Percentiles rank a stretch among this genome's conserved stretches.
These are phyloP conservation scores for Echria macrotheca DNA, from an alignment of 495 filamentous ascomycete genomes.

Conservation along the genomic window DNA sequence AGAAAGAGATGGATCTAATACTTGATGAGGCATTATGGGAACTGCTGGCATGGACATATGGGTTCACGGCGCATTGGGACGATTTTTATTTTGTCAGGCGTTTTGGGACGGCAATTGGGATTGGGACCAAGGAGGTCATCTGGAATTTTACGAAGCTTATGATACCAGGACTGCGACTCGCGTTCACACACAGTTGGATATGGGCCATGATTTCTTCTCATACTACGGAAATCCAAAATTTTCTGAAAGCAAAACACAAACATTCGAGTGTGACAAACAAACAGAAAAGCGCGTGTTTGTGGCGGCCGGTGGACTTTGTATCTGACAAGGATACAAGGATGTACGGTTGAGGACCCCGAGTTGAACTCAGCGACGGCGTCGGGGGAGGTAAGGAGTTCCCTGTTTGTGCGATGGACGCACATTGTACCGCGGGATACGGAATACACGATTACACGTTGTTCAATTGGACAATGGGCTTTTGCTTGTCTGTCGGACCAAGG, in stretches of 20 bases:
- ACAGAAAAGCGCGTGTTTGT: too few relatives aligned
- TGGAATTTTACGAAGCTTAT: constrained; percentile 6
- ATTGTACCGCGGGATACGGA: too few relatives aligned
- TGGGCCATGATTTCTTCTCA: not conserved
- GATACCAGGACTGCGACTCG: constrained; percentile 4
- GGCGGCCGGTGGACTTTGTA: too few relatives aligned
- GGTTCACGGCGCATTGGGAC: not conserved
- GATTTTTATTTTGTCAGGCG: not conserved
- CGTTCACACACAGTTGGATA: not conserved
- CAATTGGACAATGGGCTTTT: too few relatives aligned
- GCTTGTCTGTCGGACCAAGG: too few relatives aligned
- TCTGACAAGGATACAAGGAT: too few relatives aligned
- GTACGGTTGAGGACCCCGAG: too few relatives aligned
- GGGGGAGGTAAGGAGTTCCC: too few relatives aligned
- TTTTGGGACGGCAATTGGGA: not conserved
- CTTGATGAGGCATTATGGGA: not conserved
- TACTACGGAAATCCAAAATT: not conserved
- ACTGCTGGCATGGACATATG: not conserved
- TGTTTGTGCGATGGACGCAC: too few relatives aligned
- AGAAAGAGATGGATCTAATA: not conserved
- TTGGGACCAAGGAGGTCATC: not conserved
- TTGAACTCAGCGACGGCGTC: too few relatives aligned
- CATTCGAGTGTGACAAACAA: too few relatives aligned
- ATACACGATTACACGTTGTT: too few relatives aligned
- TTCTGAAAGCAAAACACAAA: not conserved